Percentiles rank a stretch among this genome's conserved stretches.
These are phyloP conservation scores for Mucor circinelloides DNA, from an alignment of 371 early-diverging fungal genomes.

Conservation along the genomic window DNA sequence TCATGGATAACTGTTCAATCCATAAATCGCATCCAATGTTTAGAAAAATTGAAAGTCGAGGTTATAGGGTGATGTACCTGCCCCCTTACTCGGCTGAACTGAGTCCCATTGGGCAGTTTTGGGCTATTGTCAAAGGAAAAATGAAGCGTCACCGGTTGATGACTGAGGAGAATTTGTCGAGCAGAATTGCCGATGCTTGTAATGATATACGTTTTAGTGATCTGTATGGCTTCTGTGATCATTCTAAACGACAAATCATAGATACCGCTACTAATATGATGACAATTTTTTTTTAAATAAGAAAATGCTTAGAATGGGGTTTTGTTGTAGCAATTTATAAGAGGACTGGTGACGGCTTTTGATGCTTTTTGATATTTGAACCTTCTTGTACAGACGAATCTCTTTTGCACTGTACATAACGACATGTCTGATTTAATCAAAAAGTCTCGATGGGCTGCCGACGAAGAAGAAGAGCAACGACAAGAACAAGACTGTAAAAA, in stretches of 20 bases:
- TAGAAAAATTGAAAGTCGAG: slow-evolving; percentile 16
- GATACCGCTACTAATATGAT: too few relatives aligned
- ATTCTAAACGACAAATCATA: slow-evolving; percentile 17
- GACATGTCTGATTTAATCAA: slow-evolving; percentile 21
- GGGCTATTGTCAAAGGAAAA: slow-evolving; percentile 3
- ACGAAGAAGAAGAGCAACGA: slow-evolving; percentile 17
- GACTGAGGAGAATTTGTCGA: slow-evolving; percentile 18
- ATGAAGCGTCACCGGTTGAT: slow-evolving; percentile 16
- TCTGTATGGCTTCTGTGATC: slow-evolving; percentile 12
- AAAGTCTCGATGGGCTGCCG: slow-evolving; percentile 44
- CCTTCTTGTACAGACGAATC: too few relatives aligned
- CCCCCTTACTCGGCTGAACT: slow-evolving; percentile 4
- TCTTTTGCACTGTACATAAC: not conserved
- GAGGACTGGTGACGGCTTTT: not conserved
- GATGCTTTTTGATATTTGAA: not conserved
- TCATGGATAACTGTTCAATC: slow-evolving; percentile 15
- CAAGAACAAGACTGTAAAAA: slow-evolving; percentile 8
- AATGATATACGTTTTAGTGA: slow-evolving; percentile 5
- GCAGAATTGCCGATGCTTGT: slow-evolving; percentile 12
- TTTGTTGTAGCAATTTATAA: too few relatives aligned
- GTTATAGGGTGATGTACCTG: slow-evolving; percentile 24
- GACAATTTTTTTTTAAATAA: too few relatives aligned
- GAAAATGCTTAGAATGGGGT: too few relatives aligned
- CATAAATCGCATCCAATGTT: slow-evolving; percentile 21
- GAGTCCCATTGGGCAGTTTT: slow-evolving; percentile 22